Base-by-base conservation (phyloP, 2,329 filamentous ascomycete genomes). In the Nothomitra cinnamomea region DNA sequence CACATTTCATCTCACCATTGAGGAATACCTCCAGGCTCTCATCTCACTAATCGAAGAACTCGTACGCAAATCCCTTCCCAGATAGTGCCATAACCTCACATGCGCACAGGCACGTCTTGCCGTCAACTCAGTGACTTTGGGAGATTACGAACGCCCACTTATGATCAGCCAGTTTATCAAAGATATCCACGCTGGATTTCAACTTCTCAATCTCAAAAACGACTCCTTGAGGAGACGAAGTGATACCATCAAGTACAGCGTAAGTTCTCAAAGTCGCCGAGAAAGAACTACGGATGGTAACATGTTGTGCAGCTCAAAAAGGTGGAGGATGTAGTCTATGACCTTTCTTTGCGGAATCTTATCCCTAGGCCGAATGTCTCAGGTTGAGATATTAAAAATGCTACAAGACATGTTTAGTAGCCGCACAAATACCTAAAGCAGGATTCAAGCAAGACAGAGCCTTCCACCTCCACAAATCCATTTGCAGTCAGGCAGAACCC, bases 241-340 rank as follows among this genome's bases (percentile, higher is more conserved):
- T 54, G 92, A 98, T 69, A 85, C 83, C 3, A 85, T 98, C 68
- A 98, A 98, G 74, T 98, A 98, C 65, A 83, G 85, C 62, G 73
- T 75, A 63, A 57, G 70, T 55, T n/a, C 48, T 1, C 36, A 24
- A 36, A 62, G 51, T 15, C 13, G 40, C n/a, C 19, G 13, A n/a
- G 21, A 22, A n/a, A 15, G 45, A 13, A 24, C 40, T 43, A 32
- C 51, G 28, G 40, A 52, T 53, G 8, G 17, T 50, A 54, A 51
- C 54, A 4, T 49, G 51, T 28, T 45, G 52, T 28, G 47, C 53
- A 76, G 72, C 87, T 98, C 63, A 98, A 96, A 75, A 90, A 94
- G 66, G 87, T 95, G 12, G 92, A 98, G 72, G 92, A 96, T 64
- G 88, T 98, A 12, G 90, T 96, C 51, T 98, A 98, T 64, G 92